Evolutionary conservation across 805 yeast genomes (phyloP), one percentile per base, ranked within the genome.

Genomic region (Myxozyma udenii): DNA sequence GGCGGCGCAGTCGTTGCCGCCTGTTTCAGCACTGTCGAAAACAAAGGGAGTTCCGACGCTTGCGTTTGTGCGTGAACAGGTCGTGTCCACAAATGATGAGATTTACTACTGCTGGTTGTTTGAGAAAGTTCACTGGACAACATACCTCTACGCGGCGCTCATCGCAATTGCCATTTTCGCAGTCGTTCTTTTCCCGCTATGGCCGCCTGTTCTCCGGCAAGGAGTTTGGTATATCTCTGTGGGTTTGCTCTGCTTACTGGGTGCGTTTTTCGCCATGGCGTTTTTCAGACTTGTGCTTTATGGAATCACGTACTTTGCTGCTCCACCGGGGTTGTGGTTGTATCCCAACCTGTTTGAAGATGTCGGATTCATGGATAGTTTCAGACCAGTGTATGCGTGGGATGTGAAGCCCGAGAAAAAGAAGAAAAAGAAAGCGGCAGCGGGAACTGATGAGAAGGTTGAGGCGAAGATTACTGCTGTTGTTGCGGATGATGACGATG

Each of bases 301-400:
- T 62, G 61, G 77, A 23, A 61, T 85, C 46, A 78, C 89, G 0
- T 77, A 78, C 58, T 71, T 83, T 43, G 69, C 78, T 1, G 71
- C 77, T 50, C 78, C 81, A 5, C 80, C 81, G 39, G 95, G 95
- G n/a, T 77, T 93, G 66, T 93, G 98, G 98, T 67, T 93, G 42
- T 91, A 88, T 77, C 98, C 98, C 50, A 91, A 91, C 66, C 75
- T 93, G 65, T 93, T 90, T 70, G 98, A 84, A 57, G 98, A 93
- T 66, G 90, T 95, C 62, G 96, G 97, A 22, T 85, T 93, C 58
- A 65, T 91, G 54, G 98, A 91, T 53, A 85, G 95, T 74, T 93
- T 93, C 74, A 77, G 77, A 60, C 98, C 98, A 3, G 61, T 84
- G n/a, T 93, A 85, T 65, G 93, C 82, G 2, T 89, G 89, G 86